Evolutionary conservation across 2,329 filamentous ascomycete species (phyloP), one percentile per base, ranked within the genome.

Genomic region (Neonectria hederae): DNA sequence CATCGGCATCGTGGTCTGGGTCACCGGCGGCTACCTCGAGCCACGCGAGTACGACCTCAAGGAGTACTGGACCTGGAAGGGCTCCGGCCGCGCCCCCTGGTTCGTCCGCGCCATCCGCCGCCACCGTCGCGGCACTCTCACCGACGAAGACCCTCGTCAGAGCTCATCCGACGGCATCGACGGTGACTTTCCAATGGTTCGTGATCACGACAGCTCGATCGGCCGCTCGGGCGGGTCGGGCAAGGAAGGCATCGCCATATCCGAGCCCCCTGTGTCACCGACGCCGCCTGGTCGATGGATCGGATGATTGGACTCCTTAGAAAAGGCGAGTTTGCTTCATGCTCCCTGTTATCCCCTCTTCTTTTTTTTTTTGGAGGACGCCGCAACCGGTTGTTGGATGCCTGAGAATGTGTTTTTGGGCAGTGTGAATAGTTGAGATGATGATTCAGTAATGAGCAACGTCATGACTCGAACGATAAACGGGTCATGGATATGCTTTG

Each of bases 41-140:
- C 84, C 84, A 4, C 79, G 80, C 22, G 83, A 86, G 66, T 86
- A 86, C 66, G 83, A 86, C 43, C 76, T 83, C 65, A 86, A 86
- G 65, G 83, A 86, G 61, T 86, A 86, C 69, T 87, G 84, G 84
- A 83, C 83, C 1, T 86, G 83, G 83, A 83, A 81, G 66, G 82
- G 83, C 3, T 76, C 77, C 0, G 84, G 84, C 4, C 79, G 78
- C 3, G 78, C 82, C 45, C 83, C 84, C 0, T 85, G 83, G 80
- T 81, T 84, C 62, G 74, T 85, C 42, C 79, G 83, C 6, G 79
- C 79, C 3, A 71, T 78, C 11, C 71, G 72, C 6, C 66, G 59
- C 48, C 66, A 61, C 46, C 63, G 30, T 52, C 45, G 42, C 4
- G 54, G 42, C 19, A 55, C 14, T 2, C 48, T 59, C 5, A 21